Base-by-base conservation (phyloP, 177 flowering plant species). In the Tripterygium wilfordii region DNA sequence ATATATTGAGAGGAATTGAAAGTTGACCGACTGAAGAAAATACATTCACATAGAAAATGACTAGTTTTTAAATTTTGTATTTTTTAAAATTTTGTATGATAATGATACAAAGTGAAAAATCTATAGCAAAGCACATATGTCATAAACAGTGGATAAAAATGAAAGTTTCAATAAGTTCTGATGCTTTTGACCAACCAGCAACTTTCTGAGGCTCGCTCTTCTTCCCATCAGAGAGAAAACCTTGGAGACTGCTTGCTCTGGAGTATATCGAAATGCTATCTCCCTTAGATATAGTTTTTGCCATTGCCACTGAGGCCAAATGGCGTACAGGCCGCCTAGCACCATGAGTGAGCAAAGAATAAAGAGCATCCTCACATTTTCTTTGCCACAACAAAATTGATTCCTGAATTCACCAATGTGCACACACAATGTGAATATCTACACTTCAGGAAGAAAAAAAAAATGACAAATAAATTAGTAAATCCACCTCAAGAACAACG, bases 291-390 rank as follows among this genome's bases (percentile, higher is more conserved):
- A 92, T 92, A 48, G 85, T 77, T 59, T 62, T 82, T 5, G 76
- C 83, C 99, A 92, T 89, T 10, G 92, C 96, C n/a, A 78, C 58
- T 4, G 99, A 89, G 12, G 96, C 96, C 68, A 92, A 59, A 63
- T 88, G 97, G 9, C 99, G 79, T 20, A 92, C 89, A 1, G 99
- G 99, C 43, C 96, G 72, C 28, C 78, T 66, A 13, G 99, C 96
- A 10, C 99, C 99, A 44, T 86, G 82, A 48, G 67, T 67, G 29
- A 92, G 78, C 51, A 92, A 52, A 29, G 97, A 84, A 66, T 75
- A 83, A 19, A 92, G 72, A 25, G 97, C 86, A 52, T 92, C 96
- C 67, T 92, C 99, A 51, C 99, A 89, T 76, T 84, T 92, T 49
- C 99, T 80, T 69, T 92, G 99, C 78, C 96, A 84, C 48, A 76